Evolutionary conservation across 768 basidiomycete species (phyloP), one percentile per base, ranked within the genome.

Genomic region (Psilocybe subaeruginosa): DNA sequence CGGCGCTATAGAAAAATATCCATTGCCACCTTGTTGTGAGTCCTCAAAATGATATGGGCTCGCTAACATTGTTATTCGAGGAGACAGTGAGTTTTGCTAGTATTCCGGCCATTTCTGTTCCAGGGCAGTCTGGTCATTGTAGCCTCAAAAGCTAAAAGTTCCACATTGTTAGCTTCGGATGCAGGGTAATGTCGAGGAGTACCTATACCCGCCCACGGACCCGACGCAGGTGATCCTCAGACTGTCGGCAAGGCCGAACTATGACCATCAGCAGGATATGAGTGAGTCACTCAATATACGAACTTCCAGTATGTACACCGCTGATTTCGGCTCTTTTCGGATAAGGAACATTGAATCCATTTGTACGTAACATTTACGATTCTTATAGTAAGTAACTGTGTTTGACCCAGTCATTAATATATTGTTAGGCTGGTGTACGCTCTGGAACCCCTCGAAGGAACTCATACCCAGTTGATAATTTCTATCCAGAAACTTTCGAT

Each of bases 11-110:
- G 88, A 75, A 78, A 47, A 73, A 80, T 51, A 84, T 88, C 49
- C 81, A 82, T 58, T 84, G 82, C 64, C 88, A 88, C 69, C 75
- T 89, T 74, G 78, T 88, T 52, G 73, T 85, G 57, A 78, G 76
- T 54, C 66, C 80, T 54, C 76, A 75, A 62, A 77, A 80, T 56
- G 76, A 82, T 64, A 80, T 83, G 78, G 64, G 73, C 7, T 65
- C 77, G 17, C 75, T 87, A 56, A 77, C 72, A 35, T 75, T 77
- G 35, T 70, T 89, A 50, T 77, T 88, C 74, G 74, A 79, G 52
- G 73, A 81, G 72, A 78, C 74, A 69, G 80, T 83, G 66, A 68
- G 74, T 69, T 56, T 47, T 54, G 54, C 56, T 57, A 59, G 62
- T 47, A 59, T 58, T 61, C 53, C 41, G 46, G 43, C 52, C 53